Percentiles rank a stretch among this genome's conserved stretches.
phyloP scores from a whole-genome alignment of 2,329 filamentous ascomycete species.

The Rhexocercosporidium sp. region DNA sequence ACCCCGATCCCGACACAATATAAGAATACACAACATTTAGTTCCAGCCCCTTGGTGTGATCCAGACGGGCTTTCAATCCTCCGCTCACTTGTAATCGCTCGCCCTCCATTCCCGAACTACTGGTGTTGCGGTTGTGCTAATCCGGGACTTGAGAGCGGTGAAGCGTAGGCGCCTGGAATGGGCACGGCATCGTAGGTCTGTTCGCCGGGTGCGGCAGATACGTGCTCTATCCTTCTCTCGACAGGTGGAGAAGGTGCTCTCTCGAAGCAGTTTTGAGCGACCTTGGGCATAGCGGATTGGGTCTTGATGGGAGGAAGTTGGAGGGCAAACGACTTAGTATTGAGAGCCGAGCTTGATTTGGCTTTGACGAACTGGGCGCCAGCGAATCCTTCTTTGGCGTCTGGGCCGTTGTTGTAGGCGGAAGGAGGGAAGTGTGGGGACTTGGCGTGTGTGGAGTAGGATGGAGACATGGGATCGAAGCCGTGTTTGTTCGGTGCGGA shows the following conservation, averaged over 20 bases:
- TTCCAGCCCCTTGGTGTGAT: no score
- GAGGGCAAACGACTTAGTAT: background rate
- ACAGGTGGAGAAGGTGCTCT: slow-evolving; percentile 1
- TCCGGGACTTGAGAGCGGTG: background rate
- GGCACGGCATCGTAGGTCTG: slow-evolving; percentile 6
- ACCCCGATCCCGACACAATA: no score
- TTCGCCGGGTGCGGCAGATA: background rate
- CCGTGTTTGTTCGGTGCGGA: slow-evolving; percentile 95
- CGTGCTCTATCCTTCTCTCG: background rate
- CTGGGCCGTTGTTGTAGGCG: slow-evolving; percentile 45
- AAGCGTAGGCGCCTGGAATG: slow-evolving; percentile 1
- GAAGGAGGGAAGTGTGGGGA: slow-evolving; percentile 64
- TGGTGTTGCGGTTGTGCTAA: slow-evolving; percentile 1
- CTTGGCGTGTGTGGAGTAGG: slow-evolving; percentile 60
- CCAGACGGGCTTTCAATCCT: no score
- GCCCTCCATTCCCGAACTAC: background rate
- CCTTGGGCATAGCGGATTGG: background rate
- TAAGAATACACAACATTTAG: no score
- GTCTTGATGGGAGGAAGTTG: background rate
- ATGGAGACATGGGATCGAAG: slow-evolving; percentile 73
- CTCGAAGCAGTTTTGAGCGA: background rate
- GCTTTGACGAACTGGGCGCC: background rate
- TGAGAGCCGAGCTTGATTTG: background rate
- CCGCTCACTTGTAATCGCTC: no score
- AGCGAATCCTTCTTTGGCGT: background rate